phyloP scores from a whole-genome alignment of 768 basidiomycete species.

The Tulasnella sp. region DNA sequence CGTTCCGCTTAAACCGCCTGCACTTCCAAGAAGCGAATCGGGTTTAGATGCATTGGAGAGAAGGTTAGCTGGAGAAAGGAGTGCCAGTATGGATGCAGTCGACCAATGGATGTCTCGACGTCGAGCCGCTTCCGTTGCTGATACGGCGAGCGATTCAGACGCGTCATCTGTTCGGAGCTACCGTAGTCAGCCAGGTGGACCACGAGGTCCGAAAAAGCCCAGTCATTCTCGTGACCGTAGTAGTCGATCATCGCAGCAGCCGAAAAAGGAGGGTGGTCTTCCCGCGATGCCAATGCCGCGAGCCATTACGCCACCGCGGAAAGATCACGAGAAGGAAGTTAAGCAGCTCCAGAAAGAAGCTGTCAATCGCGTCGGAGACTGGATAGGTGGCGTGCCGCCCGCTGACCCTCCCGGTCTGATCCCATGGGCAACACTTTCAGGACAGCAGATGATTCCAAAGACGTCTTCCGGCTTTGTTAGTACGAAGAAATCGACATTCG shows the following conservation, averaged over 20 bases:
- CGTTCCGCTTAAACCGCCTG: background rate
- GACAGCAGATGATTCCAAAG: constrained; percentile 10
- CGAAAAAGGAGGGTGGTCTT: constrained; percentile 10
- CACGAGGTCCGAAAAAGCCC: background rate
- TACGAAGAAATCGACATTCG: constrained; percentile 8
- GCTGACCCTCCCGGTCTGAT: background rate
- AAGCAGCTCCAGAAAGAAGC: constrained; percentile 8
- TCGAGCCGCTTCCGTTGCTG: background rate
- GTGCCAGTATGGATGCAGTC: background rate
- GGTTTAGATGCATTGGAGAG: constrained; percentile 18
- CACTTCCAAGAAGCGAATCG: background rate
- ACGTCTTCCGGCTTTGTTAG: constrained; percentile 10
- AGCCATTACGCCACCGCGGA: background rate
- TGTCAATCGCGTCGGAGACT: background rate
- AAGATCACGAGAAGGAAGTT: constrained; percentile 10
- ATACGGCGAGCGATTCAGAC: constrained; percentile 4
- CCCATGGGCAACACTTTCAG: constrained; percentile 17
- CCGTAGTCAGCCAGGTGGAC: constrained; percentile 6
- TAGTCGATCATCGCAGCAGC: background rate
- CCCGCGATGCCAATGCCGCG: constrained; percentile 19
- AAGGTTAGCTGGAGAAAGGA: constrained; percentile 2
- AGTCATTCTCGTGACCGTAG: background rate
- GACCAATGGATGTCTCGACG: constrained; percentile 12
- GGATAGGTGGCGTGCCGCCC: background rate
- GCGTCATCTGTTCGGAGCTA: background rate